Base-by-base conservation (phyloP, 306 rosid genomes). In the Fragaria nilgerrensis region DNA sequence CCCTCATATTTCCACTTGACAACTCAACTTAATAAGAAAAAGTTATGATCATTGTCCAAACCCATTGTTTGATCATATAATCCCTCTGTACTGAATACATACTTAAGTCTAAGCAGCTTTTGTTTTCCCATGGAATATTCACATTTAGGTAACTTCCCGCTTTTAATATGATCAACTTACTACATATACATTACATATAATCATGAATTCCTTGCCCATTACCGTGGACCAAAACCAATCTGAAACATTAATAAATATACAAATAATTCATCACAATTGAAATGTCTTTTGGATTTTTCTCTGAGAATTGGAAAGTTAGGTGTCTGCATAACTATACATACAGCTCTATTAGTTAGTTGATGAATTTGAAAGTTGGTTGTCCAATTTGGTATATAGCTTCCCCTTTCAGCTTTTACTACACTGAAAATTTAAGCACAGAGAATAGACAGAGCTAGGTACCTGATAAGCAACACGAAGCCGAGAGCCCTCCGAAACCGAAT, bases 381-480 rank as follows among this genome's bases (percentile, higher is more conserved):
- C 69, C 44, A 49, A 19, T 27, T 49, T 20, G 49, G 62, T 49
- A 47, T 32, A 4, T 70, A 70, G 15, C 2, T 39, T 10, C 37
- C 15, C 45, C 47, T 22, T 55, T 7, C 20, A 55, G 34, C 50
- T 32, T 1, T 13, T 12, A 19, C 69, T 32, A 34, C 69, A 15
- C 45, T 0, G 25, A 65, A 5, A 61, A 27, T 1, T 10, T 22
- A 9, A 23, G 5, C 32, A 62, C 20, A 29, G 43, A 1, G 43
- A 6, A 39, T 39, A 61, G 25, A 62, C 17, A 72, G 19, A 72
- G 19, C 73, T 41, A 43, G 62, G 25, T 67, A 91, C 99, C 97
- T 95, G 99, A 74, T 92, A 92, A 2, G 94, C 99, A 55, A 95
- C 99, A 43, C 97, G 97, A 78, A 95, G 89, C 4, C 85, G 88